Evolutionary conservation across 2,329 filamentous ascomycete genomes (phyloP).

Genomic region (Endoconidiophora laricicola): DNA sequence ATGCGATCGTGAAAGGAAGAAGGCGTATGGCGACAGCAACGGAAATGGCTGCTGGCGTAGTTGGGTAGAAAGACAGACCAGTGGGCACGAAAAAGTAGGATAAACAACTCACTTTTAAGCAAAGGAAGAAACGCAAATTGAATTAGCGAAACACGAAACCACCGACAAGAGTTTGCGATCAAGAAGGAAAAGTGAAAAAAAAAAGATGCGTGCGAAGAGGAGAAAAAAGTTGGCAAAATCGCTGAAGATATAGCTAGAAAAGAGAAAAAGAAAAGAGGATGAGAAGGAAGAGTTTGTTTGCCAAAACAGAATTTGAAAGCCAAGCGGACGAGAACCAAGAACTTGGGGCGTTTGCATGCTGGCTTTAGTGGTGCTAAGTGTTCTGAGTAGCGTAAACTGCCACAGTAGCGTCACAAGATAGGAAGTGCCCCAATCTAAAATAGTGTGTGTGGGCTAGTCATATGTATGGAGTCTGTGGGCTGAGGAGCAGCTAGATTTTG

Average conservation of each 20-base stretch:
- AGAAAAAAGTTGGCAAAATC: slow-evolving; percentile 15
- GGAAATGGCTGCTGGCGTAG: no score
- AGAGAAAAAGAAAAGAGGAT: slow-evolving; percentile 9
- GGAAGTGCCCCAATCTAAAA: neutral
- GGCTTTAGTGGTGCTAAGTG: neutral
- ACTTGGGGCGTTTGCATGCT: slow-evolving; percentile 1
- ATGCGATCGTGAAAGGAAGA: slow-evolving; percentile 3
- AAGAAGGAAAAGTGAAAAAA: slow-evolving; percentile 30
- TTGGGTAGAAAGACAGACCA: slow-evolving; percentile 11
- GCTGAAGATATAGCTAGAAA: slow-evolving; percentile 15
- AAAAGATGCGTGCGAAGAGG: slow-evolving; percentile 21
- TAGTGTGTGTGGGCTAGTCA: neutral
- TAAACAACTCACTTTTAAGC: slow-evolving; percentile 34
- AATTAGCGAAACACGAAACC: slow-evolving; percentile 17
- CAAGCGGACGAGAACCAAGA: neutral
- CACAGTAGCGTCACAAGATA: neutral
- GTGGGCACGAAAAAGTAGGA: slow-evolving; percentile 12
- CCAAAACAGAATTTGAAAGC: neutral
- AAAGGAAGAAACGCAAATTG: slow-evolving; percentile 16
- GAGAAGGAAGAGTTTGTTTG: slow-evolving; percentile 13
- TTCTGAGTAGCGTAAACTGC: neutral
- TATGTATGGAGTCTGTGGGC: no score
- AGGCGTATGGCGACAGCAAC: neutral
- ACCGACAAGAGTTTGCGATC: slow-evolving; percentile 19
- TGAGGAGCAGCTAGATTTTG: no score